phyloP scores from a whole-genome alignment of 2,329 filamentous ascomycete species.

The Neofusicoccum sp. region DNA sequence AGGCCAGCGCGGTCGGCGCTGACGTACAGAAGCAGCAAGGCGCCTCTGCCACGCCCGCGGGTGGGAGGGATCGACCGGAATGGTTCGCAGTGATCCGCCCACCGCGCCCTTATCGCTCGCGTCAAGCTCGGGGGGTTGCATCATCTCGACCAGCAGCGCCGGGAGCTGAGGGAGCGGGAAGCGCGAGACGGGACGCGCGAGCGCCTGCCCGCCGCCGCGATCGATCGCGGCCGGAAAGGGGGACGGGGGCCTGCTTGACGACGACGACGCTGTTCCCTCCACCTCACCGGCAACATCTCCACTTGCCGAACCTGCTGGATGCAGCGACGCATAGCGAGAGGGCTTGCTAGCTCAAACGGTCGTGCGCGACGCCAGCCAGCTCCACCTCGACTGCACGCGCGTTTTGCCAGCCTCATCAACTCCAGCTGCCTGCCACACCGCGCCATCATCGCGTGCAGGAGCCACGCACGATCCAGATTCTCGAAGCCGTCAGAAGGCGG shows the following conservation, averaged over 20 bases:
- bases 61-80: slow-evolving; percentile 15
- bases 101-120: slow-evolving; percentile 3
- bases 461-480: slow-evolving; percentile 17
- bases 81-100: slow-evolving; percentile 11
- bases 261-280: not conserved
- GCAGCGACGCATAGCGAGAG: not conserved
- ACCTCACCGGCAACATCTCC: slow-evolving; percentile 9
- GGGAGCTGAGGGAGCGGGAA: not conserved
- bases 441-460: no score
- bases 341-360: not conserved
- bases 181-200: not conserved
- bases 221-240: not conserved
- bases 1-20: slow-evolving; percentile 4
- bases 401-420: no score
- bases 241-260: not conserved
- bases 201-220: not conserved
- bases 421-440: no score
- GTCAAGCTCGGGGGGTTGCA: not conserved
- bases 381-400: no score
- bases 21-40: slow-evolving; percentile 15
- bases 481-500: slow-evolving; percentile 18
- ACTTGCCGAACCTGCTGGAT: slow-evolving; percentile 10
- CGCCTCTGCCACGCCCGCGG: not conserved
- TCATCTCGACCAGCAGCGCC: not conserved
- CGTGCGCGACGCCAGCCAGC: not conserved